Evolutionary conservation across 305 asterid genomes (phyloP), one percentile per base, ranked within the genome.

Genomic region (Ilex paraguariensis): DNA sequence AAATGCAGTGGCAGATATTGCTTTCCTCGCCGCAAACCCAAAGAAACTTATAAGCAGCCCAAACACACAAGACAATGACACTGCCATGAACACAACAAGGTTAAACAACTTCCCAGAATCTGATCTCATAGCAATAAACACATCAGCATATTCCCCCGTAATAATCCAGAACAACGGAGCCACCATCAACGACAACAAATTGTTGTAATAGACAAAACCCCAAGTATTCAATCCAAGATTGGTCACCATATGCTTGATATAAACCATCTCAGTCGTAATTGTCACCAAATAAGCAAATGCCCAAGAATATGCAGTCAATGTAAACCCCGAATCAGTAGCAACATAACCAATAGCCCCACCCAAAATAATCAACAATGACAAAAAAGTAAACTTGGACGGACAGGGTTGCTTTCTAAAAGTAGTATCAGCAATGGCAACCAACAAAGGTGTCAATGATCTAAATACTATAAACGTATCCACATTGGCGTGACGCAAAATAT

Each of bases 11-110:
- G 98, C 98, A 14, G 98, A 90, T 36, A 92, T 79, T 3, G 97
- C 97, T 76, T 92, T 90, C 68, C 98, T 77, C 13, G 95, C 92
- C 5, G 98, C 97, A 46, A 92, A 92, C 10, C 97, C 97, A 57
- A 92, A 92, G 90, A 92, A 92, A 75, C 98, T 92, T 60, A 92
- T 92, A 10, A 92, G 93, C 87, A 92, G 36, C 31, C 97, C 98
- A 66, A 92, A 92, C 79, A 92, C 77, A 69, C 98, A 92, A 31
- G 98, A 92, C 57, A 87, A 60, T 0, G 97, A 73, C 13, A 92
- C 97, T 0, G 98, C 98, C 46, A 68, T n/a, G 63, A 92, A 80
- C 0, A 95, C 86, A 58, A 79, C 88, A 7, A 83, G 84, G 57
- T 77, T 84, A 51, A 89, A 84, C 60, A 84, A 58, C 59, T 73